Evolutionary conservation across 495 filamentous ascomycete species (phyloP), one percentile per base, ranked within the genome.

Genomic region (Massariosphaeria phaeospora): DNA sequence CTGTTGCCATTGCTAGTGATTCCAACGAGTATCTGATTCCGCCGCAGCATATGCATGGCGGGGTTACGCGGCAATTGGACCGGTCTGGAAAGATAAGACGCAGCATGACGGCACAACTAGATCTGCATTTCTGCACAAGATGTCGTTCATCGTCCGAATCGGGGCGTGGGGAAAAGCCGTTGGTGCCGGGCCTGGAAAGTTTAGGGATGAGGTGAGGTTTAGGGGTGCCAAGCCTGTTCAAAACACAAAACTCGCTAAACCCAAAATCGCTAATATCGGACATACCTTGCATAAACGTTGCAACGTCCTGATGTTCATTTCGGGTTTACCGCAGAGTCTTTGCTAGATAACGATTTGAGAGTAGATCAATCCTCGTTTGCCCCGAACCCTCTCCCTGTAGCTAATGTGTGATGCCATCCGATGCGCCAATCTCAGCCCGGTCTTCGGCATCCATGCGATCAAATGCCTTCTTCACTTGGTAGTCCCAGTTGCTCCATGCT

Each of bases 391-490:
- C n/a, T n/a, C n/a, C n/a, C n/a, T n/a, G n/a, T n/a, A n/a, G n/a
- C n/a, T n/a, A n/a, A n/a, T n/a, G n/a, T n/a, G n/a, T n/a, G n/a
- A n/a, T n/a, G 42, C 25, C 51, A 26, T 39, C 50, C 20, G 53
- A 33, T 45, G 26, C 51, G 27, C 72, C 70, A 46, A 58, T 59
- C 58, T 81, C 79, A 31, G 72, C 64, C 52, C 68, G 54, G 25
- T 78, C 78, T 20, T 75, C 77, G 2, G 73, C 66, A 60, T 93
- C 88, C 76, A 96, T 84, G 55, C 90, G 74, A 49, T 79, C 76
- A 65, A 91, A 85, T 0, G 88, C 90, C 59, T 80, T 86, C 50
- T 73, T 65, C 23, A 95, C 88, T 69, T 95, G 84, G 49, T 73
- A 67, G 0, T 90, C 79, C 88, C 88, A 95, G 52, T 88, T 75